A percentile compares a stretch with the other conserved stretches of the same genome.
These are phyloP conservation scores for Chlamydomonas reinhardtii DNA, from an alignment of 163 green algal species.

Conservation along the genomic window DNA sequence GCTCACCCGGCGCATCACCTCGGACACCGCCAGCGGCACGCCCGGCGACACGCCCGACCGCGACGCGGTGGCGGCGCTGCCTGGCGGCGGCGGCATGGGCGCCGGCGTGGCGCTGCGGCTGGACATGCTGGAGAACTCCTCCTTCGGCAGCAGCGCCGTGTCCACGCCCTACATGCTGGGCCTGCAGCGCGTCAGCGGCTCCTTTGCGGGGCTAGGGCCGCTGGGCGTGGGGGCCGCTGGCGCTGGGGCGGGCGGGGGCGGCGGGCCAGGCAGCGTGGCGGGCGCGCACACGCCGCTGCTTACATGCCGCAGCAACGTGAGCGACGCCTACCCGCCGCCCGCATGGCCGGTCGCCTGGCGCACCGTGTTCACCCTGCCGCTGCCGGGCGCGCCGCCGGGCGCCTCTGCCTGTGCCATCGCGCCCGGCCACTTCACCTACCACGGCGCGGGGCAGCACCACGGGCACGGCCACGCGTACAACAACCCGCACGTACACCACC, in stretches of 20 bases:
- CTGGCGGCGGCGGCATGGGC: neutral
- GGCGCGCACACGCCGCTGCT: neutral
- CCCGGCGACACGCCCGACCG: constrained; percentile 1
- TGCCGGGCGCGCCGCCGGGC: neutral
- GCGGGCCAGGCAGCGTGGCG: too few species aligned
- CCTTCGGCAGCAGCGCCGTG: constrained; percentile 28
- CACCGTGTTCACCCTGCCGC: constrained; percentile 5
- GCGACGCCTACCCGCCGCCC: neutral
- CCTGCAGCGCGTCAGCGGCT: constrained; percentile 23
- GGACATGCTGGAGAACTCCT: constrained; percentile 15
- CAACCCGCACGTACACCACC: neutral
- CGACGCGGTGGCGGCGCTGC: constrained; percentile 24
- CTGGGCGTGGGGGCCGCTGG: neutral
- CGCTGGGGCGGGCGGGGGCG: neutral
- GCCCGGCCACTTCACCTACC: neutral
- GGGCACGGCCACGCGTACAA: too few species aligned
- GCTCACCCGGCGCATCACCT: too few species aligned
- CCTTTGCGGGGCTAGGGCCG: neutral
- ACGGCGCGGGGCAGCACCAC: neutral
- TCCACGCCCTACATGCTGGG: constrained; percentile 53
- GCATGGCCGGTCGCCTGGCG: constrained; percentile 31
- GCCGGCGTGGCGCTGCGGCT: neutral
- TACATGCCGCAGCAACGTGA: neutral
- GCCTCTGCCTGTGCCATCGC: neutral
- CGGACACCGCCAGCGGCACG: neutral